phyloP scores from a whole-genome alignment of 176 grass and related monocot genomes.

The Phragmites australis region DNA sequence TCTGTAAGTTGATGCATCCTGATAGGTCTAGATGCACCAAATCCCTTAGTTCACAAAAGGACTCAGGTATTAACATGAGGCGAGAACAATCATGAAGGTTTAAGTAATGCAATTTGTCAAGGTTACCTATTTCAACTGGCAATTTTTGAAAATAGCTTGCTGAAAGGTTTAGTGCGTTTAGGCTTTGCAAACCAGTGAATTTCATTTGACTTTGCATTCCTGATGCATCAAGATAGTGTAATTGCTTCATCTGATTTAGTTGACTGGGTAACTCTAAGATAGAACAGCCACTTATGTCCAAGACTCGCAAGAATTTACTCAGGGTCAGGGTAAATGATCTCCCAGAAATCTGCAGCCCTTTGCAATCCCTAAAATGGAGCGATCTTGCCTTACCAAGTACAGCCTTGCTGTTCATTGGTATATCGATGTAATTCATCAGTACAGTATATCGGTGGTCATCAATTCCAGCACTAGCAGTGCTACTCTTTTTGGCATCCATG shows the following conservation, averaged over 20 bases:
- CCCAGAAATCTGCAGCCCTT: background rate
- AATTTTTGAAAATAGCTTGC: background rate
- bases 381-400: background rate
- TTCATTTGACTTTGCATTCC: background rate
- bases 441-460: background rate
- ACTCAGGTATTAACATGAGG: background rate
- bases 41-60: background rate
- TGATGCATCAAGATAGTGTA: background rate
- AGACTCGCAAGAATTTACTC: background rate
- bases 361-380: background rate
- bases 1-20: background rate
- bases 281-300: background rate
- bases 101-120: background rate
- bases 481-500: background rate
- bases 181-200: background rate
- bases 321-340: background rate
- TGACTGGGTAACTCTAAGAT: background rate
- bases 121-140: conserved; percentile 2
- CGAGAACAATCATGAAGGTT: background rate
- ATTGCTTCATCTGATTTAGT: background rate
- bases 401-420: background rate
- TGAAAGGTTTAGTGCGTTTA: background rate
- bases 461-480: background rate
- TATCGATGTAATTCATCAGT: background rate
- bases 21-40: conserved; percentile 4